Evolutionary conservation across 768 basidiomycete genomes (phyloP), one percentile per base, ranked within the genome.

Genomic region (Podaxis rugospora): DNA sequence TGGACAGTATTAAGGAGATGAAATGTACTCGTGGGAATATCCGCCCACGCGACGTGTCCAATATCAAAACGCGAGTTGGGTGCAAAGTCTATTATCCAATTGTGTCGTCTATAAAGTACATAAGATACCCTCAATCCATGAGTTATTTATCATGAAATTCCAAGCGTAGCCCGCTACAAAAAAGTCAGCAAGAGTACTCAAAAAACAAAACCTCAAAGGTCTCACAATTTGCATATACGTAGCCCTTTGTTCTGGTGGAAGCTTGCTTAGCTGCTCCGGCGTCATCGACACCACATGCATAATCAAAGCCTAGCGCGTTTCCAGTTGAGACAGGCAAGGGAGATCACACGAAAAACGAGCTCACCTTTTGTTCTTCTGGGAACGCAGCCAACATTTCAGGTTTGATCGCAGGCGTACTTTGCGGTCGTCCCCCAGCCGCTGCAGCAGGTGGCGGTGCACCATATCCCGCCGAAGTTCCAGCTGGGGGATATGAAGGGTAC

Each of bases 181-280:
- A 57, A 14, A 39, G 18, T 52, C 25, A 53, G 54, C 25, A 36
- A 62, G 36, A 52, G 32, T 27, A 56, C 25, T 18, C 5, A 21
- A 37, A 11, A 3, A n/a, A 16, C 14, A 36, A 9, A 54, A 28
- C 55, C 51, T 21, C 62, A 50, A 53, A 44, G 46, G 25, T 82
- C 90, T 66, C 42, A 94, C 93, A 69, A 97, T 77, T 74, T 94
- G 91, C 66, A 93, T 82, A 65, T 94, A 88, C 36, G 85, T 90
- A 10, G 84, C 80, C 27, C 90, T 80, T 66, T 95, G 93, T 4
- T 79, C 74, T 1, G 88, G 85, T 9, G 92, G 88, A 37, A 96
- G 74, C 63, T 78, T 77, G 53, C 86, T 84, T 61, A 97, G 87
- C 70, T 97, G 92, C 40, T 92, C 93, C 1, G 87, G 85, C 1